Base-by-base conservation (phyloP, 768 basidiomycete genomes). In the Leccinum broughii region DNA sequence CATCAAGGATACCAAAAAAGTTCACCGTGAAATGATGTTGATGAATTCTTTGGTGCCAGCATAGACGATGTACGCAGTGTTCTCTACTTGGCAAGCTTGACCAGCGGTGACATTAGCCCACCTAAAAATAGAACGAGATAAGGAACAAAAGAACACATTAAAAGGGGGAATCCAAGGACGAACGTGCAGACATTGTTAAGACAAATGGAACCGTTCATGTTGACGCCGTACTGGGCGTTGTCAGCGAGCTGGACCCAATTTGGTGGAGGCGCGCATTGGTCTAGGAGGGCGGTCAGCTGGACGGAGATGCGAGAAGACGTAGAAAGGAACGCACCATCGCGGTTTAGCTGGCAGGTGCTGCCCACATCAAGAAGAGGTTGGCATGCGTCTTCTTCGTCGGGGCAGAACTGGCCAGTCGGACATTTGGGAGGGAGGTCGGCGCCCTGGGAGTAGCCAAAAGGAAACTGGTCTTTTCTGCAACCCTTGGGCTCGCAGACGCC, bases 111-210 rank as follows among this genome's bases (percentile, higher is more conserved):
- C 83, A 67, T 95, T 92, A 9, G 93, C 88, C 82, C 84, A 93
- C 81, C 91, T 92, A 62, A 10, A 30, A n/a, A 51, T 14, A 37
- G 39, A 46, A 54, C 32, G 46, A 52, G 49, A 20, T 39, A 20
- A 48, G 24, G 9, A 63, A 37, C 20, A 13, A 41, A 17, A 41
- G 17, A 51, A 11, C 15, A 20, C 7, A 26, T 39, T 30, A 26
- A 7, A 54, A 15, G 48, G 20, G 17, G 46, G 30, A 14, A 32
- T 1, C 7, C 30, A 6, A 44, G 35, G 24, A 78, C 87, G 39
- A 70, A 93, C 92, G 88, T 85, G 89, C 93, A 95, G 4, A 81
- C 72, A 68, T 86, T 88, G 68, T 92, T 90, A 54, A 96, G 80
- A 71, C 94, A 95, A 20, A 94, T 80, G 3, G 90, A 85, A 30